These are phyloP conservation scores for Stemphylium beticola DNA, from an alignment of 2,329 filamentous ascomycete genomes.

Conservation along the genomic window DNA sequence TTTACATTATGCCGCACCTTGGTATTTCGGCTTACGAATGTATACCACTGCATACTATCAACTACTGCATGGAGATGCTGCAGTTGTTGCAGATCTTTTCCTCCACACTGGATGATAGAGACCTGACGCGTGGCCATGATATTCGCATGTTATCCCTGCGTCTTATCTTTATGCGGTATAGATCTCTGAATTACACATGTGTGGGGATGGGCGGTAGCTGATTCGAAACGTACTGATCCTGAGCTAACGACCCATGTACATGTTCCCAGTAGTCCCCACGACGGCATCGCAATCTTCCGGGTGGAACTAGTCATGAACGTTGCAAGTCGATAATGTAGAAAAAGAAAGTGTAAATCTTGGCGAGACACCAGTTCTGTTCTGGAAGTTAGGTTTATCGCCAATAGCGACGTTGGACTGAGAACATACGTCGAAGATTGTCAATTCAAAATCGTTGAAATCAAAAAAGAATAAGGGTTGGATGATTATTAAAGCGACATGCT, in stretches of 20 bases:
- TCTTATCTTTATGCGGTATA: slow-evolving; percentile 9
- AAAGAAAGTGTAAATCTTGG: not conserved
- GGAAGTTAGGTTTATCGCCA: not conserved
- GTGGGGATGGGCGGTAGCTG: not conserved
- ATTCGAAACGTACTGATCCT: not conserved
- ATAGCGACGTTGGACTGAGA: not conserved
- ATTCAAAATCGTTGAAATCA: not conserved
- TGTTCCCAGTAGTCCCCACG: not conserved
- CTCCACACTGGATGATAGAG: not conserved
- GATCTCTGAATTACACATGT: not conserved
- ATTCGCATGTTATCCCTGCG: not conserved
- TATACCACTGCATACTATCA: not conserved
- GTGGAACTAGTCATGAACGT: slow-evolving; percentile 3
- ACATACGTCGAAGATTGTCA: not conserved
- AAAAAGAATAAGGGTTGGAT: not conserved
- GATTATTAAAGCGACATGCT: not conserved
- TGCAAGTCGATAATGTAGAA: not conserved
- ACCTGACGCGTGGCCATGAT: not conserved
- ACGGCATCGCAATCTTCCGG: slow-evolving; percentile 1
- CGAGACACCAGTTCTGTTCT: not conserved
- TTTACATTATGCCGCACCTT: too few species aligned
- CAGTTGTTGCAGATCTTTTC: slow-evolving; percentile 4
- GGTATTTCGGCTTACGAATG: too few species aligned
- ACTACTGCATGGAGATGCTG: not conserved
- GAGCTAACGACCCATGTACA: not conserved